Evolutionary conservation across 2,329 filamentous ascomycete genomes (phyloP).

Genomic region (Cladophialophora chaetospira): DNA sequence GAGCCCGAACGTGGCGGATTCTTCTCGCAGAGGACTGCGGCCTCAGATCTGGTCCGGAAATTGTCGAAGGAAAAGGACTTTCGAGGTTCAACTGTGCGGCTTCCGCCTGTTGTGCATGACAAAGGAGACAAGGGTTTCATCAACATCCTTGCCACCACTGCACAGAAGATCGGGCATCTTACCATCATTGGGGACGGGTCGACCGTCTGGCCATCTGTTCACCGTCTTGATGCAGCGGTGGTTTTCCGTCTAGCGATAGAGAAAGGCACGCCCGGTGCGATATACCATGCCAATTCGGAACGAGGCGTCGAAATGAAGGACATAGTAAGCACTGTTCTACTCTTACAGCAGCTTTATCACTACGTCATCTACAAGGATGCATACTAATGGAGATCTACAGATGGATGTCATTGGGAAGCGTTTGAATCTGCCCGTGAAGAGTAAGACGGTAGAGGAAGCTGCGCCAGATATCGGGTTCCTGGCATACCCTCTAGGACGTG

Average conservation of each 20-base stretch:
- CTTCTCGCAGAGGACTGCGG: slow-evolving; percentile 25
- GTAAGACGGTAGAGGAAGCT: slow-evolving; percentile 37
- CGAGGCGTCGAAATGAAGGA: slow-evolving; percentile 41
- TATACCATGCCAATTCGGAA: slow-evolving; percentile 44
- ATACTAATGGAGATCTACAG: too few species aligned
- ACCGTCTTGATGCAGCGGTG: slow-evolving; percentile 43
- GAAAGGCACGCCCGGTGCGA: slow-evolving; percentile 39
- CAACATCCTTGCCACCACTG: slow-evolving; percentile 33
- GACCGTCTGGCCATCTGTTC: slow-evolving; percentile 43
- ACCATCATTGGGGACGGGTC: slow-evolving; percentile 42
- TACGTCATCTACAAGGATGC: too few species aligned
- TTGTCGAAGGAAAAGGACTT: slow-evolving; percentile 37
- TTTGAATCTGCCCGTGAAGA: slow-evolving; percentile 39
- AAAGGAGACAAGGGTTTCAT: slow-evolving; percentile 40
- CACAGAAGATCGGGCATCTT: slow-evolving; percentile 36
- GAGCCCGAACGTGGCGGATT: slow-evolving; percentile 19
- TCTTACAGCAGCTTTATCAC: too few species aligned
- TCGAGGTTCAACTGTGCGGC: slow-evolving; percentile 40
- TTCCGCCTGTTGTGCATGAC: slow-evolving; percentile 46
- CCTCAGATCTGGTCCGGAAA: slow-evolving; percentile 34
- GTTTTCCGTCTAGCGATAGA: slow-evolving; percentile 45
- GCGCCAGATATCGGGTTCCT: slow-evolving; percentile 37
- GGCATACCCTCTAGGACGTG: slow-evolving; percentile 27
- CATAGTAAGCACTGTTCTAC: too few species aligned
- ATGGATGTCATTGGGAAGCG: slow-evolving; percentile 40